Evolutionary conservation across 768 basidiomycete species (phyloP).

Genomic region (Basidioascus undulatus): DNA sequence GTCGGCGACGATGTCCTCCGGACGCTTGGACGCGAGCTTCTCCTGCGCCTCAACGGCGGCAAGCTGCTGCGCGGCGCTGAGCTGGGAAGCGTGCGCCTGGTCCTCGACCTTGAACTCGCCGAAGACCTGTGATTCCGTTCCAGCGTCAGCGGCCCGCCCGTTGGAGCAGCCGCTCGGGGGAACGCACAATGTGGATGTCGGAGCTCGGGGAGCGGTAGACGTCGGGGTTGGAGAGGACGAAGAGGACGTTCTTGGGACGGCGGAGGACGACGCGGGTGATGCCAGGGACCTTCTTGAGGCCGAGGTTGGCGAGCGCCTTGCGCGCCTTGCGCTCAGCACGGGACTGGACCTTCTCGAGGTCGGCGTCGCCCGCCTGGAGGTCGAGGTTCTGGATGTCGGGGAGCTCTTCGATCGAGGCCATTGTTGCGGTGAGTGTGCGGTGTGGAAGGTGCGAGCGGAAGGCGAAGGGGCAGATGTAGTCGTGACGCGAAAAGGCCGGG

Average conservation of each 20-base stretch:
- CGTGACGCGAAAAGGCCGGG: no score
- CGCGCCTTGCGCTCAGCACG: constrained; percentile 85
- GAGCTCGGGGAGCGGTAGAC: constrained; percentile 78
- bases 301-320: constrained; percentile 73
- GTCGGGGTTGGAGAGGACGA: constrained; percentile 79
- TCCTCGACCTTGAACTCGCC: constrained; percentile 34
- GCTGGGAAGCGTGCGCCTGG: neutral
- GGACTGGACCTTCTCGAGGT: constrained; percentile 79
- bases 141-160: no score
- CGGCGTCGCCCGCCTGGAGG: no score
- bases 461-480: no score
- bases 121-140: no score
- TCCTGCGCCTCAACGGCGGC: neutral
- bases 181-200: constrained; percentile 95
- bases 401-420: no score
- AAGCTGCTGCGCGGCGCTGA: neutral
- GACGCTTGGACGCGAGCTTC: constrained; percentile 1
- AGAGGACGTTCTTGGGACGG: constrained; percentile 84
- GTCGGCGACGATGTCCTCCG: constrained; percentile 46
- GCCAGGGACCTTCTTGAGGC: constrained; percentile 71
- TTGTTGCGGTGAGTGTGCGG: no score
- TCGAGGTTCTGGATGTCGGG: no score
- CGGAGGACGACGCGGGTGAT: constrained; percentile 89
- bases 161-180: no score
- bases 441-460: no score